These are phyloP conservation scores for Kuraishia cidri DNA, from an alignment of 805 yeast species.

Conservation along the genomic window DNA sequence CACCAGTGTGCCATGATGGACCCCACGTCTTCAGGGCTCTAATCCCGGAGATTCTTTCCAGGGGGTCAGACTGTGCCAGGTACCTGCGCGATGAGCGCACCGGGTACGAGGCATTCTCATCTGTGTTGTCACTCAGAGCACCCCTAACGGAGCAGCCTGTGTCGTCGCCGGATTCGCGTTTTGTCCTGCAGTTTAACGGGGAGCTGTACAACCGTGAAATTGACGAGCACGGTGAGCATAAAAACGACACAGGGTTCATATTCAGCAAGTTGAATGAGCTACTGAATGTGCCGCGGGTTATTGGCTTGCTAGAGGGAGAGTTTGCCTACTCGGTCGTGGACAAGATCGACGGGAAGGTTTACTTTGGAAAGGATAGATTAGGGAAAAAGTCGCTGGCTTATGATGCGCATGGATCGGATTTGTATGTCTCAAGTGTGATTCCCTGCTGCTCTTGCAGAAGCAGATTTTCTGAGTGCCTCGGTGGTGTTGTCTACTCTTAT, in stretches of 20 bases:
- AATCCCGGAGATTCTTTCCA: constrained; percentile 33
- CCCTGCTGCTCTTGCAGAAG: constrained; percentile 19
- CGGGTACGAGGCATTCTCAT: constrained; percentile 36
- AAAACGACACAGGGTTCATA: constrained; percentile 61
- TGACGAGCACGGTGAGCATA: constrained; percentile 10
- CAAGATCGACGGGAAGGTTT: constrained; percentile 25
- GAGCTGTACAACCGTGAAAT: constrained; percentile 68
- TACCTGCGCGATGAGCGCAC: constrained; percentile 11
- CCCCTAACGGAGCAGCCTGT: constrained; percentile 79
- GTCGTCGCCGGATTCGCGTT: constrained; percentile 16
- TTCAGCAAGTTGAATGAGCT: constrained; percentile 20
- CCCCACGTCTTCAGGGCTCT: constrained; percentile 20
- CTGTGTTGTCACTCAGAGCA: constrained; percentile 71
- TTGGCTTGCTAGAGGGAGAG: constrained; percentile 62
- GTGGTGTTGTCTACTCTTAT: constrained; percentile 38
- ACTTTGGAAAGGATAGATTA: constrained; percentile 76
- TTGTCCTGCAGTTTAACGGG: constrained; percentile 77
- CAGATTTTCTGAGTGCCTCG: constrained; percentile 43
- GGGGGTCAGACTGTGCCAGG: constrained; percentile 58
- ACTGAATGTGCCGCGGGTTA: constrained; percentile 27
- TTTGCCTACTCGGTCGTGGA: constrained; percentile 63
- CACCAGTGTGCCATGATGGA: background rate
- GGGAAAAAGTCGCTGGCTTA: constrained; percentile 77
- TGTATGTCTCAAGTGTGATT: constrained; percentile 40
- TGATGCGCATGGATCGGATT: constrained; percentile 17